Base-by-base conservation (phyloP, 257 asterid species). In the Cinchona pubescens region DNA sequence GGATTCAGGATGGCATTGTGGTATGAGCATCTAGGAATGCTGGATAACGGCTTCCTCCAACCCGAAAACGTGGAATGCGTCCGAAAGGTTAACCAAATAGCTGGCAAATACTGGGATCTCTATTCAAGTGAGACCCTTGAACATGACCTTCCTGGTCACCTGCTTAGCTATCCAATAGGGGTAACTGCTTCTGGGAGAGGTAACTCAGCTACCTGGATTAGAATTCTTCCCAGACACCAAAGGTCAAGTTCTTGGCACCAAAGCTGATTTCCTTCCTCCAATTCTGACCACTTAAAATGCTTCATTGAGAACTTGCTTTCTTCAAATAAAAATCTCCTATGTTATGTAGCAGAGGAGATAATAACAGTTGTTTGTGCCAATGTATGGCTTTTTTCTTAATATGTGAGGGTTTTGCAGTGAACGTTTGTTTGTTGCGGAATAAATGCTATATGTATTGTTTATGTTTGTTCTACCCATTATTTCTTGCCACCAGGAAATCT, bases 1-100 rank as follows among this genome's bases (percentile, higher is more conserved):
- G 96, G 96, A 12, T 88, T 90, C 70, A 82, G 96, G 25, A 90
- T 90, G 96, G 88, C 96, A 1, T 37, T 90, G 25, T 90, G 96
- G 96, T 87, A 88, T 79, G 96, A 90, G 80, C 96, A 90, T 61
- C 30, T 80, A 53, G 92, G 90, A 5, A 73, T 84, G 86, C 37
- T 87, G 25, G 88, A 88, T n/a, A 67, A 80, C 79, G 29, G 55
- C 18, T 90, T 88, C 49, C 80, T 80, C 69, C 66, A 67, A 38
- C 94, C 96, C 0, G 88, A 90, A 61, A 83, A 72, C 58, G 3
- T 68, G 65, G 94, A 88, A 70, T 88, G 96, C 80, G 77, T 87
- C 67, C 76, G 59, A 18, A 90, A 85, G 86, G 86, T 90, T 10
- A 88, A 87, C 67, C 42, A 69, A 27, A 53, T 83, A 11, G 96